Percentiles rank a stretch among this genome's conserved stretches.
Evolutionary conservation across 2,329 filamentous ascomycete genomes (phyloP).

Genomic region (Penicillium rolfsii): DNA sequence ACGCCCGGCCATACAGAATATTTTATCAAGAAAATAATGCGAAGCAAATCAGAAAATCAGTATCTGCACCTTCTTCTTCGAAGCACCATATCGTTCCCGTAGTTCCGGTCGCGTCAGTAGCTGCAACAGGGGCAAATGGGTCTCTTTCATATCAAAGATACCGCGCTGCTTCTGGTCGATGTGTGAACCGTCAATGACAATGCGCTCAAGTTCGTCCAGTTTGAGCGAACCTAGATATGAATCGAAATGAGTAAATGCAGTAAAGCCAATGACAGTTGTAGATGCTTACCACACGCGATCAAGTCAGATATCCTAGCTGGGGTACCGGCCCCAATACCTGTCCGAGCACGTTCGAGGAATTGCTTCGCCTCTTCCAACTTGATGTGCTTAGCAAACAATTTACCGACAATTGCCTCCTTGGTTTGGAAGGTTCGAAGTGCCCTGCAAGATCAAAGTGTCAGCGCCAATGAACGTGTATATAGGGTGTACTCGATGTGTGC

Average conservation of each 20-base stretch:
- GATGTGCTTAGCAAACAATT: conserved; percentile 98
- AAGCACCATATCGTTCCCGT: conserved; percentile 66
- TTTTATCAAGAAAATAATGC: conserved; percentile 4
- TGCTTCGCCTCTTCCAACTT: conserved; percentile 85
- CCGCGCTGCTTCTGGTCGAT: conserved; percentile 94
- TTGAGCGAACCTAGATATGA: conserved; percentile 66
- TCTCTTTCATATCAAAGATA: conserved; percentile 93
- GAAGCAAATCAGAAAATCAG: conserved; percentile 51
- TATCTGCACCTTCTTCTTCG: conserved; percentile 57
- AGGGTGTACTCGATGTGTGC: too few species aligned
- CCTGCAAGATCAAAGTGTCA: conserved; percentile 45
- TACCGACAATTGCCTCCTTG: conserved; percentile 77
- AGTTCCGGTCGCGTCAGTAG: conserved; percentile 73
- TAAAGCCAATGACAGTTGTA: background rate
- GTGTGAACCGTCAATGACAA: conserved; percentile 89
- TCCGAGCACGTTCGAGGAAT: conserved; percentile 68
- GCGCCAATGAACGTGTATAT: background rate
- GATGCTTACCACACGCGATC: conserved; percentile 72
- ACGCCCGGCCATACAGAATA: conserved; percentile 3
- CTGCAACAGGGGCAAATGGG: conserved; percentile 75
- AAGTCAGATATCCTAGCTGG: conserved; percentile 80
- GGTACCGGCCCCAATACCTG: conserved; percentile 88
- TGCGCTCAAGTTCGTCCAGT: conserved; percentile 69
- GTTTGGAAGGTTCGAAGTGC: conserved; percentile 76
- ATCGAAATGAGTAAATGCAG: conserved; percentile 8